Evolutionary conservation across 371 early-diverging fungal species (phyloP), one percentile per base, ranked within the genome.

Genomic region (Batrachochytrium dendrobatidis): DNA sequence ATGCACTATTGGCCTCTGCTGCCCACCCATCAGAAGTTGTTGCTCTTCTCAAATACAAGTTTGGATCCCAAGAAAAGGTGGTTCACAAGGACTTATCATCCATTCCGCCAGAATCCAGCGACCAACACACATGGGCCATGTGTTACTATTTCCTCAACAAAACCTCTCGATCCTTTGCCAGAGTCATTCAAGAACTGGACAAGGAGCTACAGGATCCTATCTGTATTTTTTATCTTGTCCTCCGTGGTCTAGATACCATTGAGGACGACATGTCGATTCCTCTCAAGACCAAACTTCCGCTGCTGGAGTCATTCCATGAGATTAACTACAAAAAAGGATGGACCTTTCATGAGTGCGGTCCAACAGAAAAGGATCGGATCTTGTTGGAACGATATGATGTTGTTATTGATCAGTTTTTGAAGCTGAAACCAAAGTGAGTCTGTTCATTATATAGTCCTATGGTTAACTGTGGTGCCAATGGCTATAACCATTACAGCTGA

Each of bases 251-350:
- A 59, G 98, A 98, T 70, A 98, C 98, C 1, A 81, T 98, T 58
- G 98, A 98, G 76, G 98, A 98, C 75, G 98, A 98, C 65, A 94
- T 98, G 95, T 86, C 91, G 30, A 75, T 96, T 34, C 73, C 76
- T 24, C 70, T 86, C 35, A 82, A 85, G 6, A 80, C 71, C 67
- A 97, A 97, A 71, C 66, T 85, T 30, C 76, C 80, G 20, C 62
- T 94, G 29, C 72, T 97, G 66, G 71, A 83, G 55, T 72, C 75
- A 5, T 95, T 97, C 76, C 87, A 94, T 64, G 77, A 87, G 58
- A 67, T 81, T 39, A 84, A 90, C 48, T 85, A 83, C 59, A 72
- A 88, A 68, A 67, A 74, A 48, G 95, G 94, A 2, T 95, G 94
- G 94, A 90, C 68, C 56, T 96, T 91, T 64, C 72, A 68, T 28